A percentile compares a stretch with the other conserved stretches of the same genome.
Evolutionary conservation across 228 moss, liverwort and hornwort genomes (phyloP).

Genomic region (Sphagnum magellanicum): DNA sequence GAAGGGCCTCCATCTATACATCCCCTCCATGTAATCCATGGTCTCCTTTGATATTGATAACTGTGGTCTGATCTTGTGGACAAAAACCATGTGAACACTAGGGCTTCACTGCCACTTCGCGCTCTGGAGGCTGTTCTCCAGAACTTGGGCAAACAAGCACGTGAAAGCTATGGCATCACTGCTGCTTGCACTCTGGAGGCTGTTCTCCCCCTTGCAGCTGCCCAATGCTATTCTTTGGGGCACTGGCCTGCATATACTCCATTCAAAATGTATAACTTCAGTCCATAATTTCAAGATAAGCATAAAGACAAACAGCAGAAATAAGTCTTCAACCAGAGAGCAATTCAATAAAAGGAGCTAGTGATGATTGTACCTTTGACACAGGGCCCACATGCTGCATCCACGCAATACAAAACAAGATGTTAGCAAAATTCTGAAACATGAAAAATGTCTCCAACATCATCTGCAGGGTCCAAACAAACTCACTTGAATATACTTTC

Average conservation of each 20-base stretch:
- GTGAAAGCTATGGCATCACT: constrained; percentile 22
- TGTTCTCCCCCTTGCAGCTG: constrained; percentile 67
- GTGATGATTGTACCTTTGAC: constrained; percentile 40
- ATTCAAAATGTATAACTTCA: neutral
- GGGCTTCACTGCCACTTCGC: too few species aligned
- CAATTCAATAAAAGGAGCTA: neutral
- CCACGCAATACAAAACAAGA: constrained; percentile 13
- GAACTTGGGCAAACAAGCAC: too few species aligned
- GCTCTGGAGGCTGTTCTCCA: too few species aligned
- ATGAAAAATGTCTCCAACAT: neutral
- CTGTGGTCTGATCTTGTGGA: too few species aligned
- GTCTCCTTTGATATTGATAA: too few species aligned
- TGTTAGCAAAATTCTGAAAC: constrained; percentile 19
- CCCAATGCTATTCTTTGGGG: constrained; percentile 37
- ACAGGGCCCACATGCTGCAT: constrained; percentile 47
- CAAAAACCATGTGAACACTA: too few species aligned
- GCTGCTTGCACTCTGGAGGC: constrained; percentile 93
- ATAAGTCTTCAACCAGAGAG: neutral
- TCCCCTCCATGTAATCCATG: too few species aligned
- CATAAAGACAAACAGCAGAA: neutral
- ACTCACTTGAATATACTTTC: too few species aligned
- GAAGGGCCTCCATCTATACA: too few species aligned
- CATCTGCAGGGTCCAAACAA: neutral
- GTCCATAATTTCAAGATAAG: neutral
- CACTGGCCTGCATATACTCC: constrained; percentile 31